Evolutionary conservation across 192 early-diverging fungal species (phyloP), one percentile per base, ranked within the genome.

Genomic region (Coemansia biformis): DNA sequence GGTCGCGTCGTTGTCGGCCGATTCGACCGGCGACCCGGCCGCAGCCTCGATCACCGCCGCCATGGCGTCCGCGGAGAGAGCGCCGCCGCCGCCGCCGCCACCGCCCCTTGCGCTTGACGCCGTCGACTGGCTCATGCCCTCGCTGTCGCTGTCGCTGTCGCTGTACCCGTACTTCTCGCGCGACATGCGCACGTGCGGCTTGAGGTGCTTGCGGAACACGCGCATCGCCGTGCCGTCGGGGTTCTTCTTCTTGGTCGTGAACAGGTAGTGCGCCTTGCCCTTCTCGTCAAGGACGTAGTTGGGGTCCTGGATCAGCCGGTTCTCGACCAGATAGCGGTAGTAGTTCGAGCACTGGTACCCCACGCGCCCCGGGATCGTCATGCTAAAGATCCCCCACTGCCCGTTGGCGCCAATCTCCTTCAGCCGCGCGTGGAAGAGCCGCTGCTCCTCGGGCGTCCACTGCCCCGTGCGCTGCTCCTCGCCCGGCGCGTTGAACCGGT

Each of bases 261-360:
- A 94, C 38, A 91, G 67, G 51, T 88, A 97, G 51, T 90, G 91
- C 0, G 91, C 86, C 59, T 89, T 89, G 59, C 91, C 91, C 61
- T 90, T 87, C 21, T 86, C 84, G 63, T 92, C 90, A 15, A 93
- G 65, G 12, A 88, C 81, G 57, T 97, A 97, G 78, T 97, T 97
- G 2, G 86, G 83, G 63, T 97, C 93, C 49, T 82, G 67, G 38
- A 95, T 82, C 51, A 93, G 83, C 15, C 86, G 83, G 35, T 86
- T 88, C 63, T 92, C 89, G 13, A 97, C 80, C 38, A 97, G 75
- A 35, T 87, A 70, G 23, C 93, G 83, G 67, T 97, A 97, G 70
- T 92, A 97, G 75, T 95, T 97, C 19, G 93, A 92, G 63, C 93
- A 97, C 85, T 96, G 93, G 64, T 97, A 97, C 11, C 93, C 93